These are phyloP conservation scores for Citrullus colocynthis DNA, from an alignment of 306 rosid genomes.

Conservation along the genomic window DNA sequence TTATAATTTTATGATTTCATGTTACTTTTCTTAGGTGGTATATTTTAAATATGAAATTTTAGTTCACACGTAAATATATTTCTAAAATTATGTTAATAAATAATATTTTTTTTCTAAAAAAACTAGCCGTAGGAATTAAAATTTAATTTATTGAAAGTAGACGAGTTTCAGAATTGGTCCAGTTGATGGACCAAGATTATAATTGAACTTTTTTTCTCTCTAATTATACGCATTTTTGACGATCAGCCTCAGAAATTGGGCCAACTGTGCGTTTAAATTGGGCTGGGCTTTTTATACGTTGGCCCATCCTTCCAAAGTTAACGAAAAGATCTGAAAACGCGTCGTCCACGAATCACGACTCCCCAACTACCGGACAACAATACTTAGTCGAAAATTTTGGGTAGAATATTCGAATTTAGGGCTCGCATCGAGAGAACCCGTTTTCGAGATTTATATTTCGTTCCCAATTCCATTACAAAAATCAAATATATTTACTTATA, in stretches of 20 bases:
- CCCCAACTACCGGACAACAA: neutral
- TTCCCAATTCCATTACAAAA: neutral
- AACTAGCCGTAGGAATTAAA: too few species aligned
- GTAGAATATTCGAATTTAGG: conserved; percentile 7
- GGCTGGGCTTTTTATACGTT: neutral
- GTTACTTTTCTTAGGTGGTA: too few species aligned
- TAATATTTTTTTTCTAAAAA: too few species aligned
- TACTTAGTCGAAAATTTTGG: neutral
- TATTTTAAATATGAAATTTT: too few species aligned
- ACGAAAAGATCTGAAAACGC: neutral
- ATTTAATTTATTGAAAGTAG: too few species aligned
- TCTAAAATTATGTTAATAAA: too few species aligned
- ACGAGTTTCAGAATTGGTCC: too few species aligned
- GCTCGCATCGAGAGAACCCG: neutral
- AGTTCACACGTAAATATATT: too few species aligned
- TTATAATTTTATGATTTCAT: too few species aligned
- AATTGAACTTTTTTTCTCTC: too few species aligned
- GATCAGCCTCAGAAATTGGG: neutral
- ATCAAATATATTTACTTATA: neutral
- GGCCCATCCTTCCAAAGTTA: neutral
- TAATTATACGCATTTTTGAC: too few species aligned
- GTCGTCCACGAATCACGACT: neutral
- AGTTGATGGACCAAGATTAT: too few species aligned
- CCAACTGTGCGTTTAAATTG: neutral
- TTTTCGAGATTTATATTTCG: neutral